Conservation (phyloP, 148 eudicot genomes). For the Spergularia bocconei region DNA sequence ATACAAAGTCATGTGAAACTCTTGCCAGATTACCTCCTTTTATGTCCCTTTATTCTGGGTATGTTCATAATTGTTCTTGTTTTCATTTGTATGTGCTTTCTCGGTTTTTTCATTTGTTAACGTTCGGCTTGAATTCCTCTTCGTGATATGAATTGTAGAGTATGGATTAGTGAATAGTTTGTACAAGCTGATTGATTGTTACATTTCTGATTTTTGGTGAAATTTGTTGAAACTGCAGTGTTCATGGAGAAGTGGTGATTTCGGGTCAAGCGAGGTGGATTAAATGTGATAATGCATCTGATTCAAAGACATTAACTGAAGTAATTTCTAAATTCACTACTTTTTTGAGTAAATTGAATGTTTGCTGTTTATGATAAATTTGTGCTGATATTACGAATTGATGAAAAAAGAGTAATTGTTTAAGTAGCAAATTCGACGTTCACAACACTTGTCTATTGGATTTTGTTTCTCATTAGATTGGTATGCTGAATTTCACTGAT, state of each 20-base stretch:
- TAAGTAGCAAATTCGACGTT: too few relatives aligned
- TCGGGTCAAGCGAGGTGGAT: conserved; percentile 63
- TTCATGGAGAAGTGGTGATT: conserved; percentile 77
- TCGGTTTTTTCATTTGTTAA: too few relatives aligned
- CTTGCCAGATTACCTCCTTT: conserved; percentile 55
- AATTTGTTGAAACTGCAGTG: conserved; percentile 35
- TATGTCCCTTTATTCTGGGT: conserved; percentile 74
- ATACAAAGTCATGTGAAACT: conserved; percentile 49
- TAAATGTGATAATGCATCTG: conserved; percentile 24
- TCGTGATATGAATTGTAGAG: background rate
- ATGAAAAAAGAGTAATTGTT: too few relatives aligned
- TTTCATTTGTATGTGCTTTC: background rate
- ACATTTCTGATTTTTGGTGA: background rate
- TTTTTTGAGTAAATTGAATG: background rate
- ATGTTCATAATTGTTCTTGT: conserved; percentile 8
- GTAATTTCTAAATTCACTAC: background rate
- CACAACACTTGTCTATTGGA: too few relatives aligned
- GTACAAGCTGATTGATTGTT: background rate
- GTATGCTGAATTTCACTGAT: too few relatives aligned
- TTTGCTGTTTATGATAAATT: background rate
- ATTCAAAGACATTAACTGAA: conserved; percentile 37
- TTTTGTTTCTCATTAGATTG: too few relatives aligned
- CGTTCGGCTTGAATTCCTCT: too few relatives aligned
- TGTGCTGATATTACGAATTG: too few relatives aligned
- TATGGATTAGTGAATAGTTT: background rate